A percentile compares a stretch with the other conserved stretches of the same genome.
phyloP scores from a whole-genome alignment of 2,329 filamentous ascomycete species.

The Alternaria consortialis region DNA sequence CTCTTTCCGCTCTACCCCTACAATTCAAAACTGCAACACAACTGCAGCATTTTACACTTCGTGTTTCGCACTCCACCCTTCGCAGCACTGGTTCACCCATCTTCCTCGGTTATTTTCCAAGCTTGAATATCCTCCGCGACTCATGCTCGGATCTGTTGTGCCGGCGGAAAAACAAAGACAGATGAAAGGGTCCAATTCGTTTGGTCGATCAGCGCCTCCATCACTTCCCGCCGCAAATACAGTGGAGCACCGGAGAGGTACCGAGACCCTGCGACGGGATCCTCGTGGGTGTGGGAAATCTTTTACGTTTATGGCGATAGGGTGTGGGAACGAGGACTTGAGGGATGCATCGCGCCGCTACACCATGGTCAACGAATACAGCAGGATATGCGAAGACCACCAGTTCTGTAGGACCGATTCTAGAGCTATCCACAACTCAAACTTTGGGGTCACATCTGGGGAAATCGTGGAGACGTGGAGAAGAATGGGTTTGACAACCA shows the following conservation, averaged over 20 bases:
- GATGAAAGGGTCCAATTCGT: conserved; percentile 19
- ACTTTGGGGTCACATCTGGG: conserved; percentile 5
- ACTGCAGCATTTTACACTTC: not conserved
- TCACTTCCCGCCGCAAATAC: conserved; percentile 22
- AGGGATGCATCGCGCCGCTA: conserved; percentile 9
- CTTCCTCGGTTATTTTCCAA: not conserved
- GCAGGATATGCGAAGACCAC: conserved; percentile 7
- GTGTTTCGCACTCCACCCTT: not conserved
- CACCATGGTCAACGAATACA: not conserved
- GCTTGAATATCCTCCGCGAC: not conserved
- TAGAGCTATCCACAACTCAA: not conserved
- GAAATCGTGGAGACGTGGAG: conserved; percentile 17
- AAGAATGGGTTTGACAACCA: conserved; percentile 5
- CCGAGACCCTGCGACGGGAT: conserved; percentile 17
- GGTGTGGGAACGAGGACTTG: conserved; percentile 3
- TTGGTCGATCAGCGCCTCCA: conserved; percentile 9
- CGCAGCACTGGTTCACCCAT: not conserved
- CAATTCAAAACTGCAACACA: not conserved
- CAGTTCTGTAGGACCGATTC: not conserved
- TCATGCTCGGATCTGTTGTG: conserved; percentile 11
- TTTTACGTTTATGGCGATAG: conserved; percentile 3
- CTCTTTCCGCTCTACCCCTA: not conserved
- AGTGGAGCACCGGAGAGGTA: conserved; percentile 28
- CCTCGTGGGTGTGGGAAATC: conserved; percentile 17
- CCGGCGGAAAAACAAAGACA: conserved; percentile 11